Evolutionary conservation across 768 basidiomycete species (phyloP), one percentile per base, ranked within the genome.

Genomic region (Tubosaeta sp.): DNA sequence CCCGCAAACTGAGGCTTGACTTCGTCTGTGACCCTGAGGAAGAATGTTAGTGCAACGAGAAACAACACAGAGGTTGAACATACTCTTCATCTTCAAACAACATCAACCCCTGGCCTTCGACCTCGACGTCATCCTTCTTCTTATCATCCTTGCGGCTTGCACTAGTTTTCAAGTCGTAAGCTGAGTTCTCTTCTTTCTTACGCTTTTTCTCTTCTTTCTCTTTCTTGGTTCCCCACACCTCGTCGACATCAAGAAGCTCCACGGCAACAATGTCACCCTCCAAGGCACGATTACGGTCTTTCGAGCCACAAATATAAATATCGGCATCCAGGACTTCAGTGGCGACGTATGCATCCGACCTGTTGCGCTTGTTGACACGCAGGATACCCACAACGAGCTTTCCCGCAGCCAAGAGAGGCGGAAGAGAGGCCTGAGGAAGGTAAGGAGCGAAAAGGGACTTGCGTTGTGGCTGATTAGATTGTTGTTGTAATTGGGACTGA

Each of bases 141-240:
- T 99, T 99, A 75, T 98, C 95, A 63, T 94, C 91, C 72, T 91
- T 94, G 60, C 90, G 82, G 52, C 84, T 87, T 31, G 75, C 80
- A 38, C 72, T 76, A 6, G 83, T 77, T 68, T 86, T 90, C 49
- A 86, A 65, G 63, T 98, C 95, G 68, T 94, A 97, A 0, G 94
- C 91, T 25, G 93, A 86, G 66, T 94, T 96, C 73, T 98, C 96
- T 73, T 98, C 96, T 81, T 99, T 99, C 76, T 98, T 98, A 64
- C 95, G 81, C 76, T 99, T 98, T 86, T 99, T 99, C 76, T 98
- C 96, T 69, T 98, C 96, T 74, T 99, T 99, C 75, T 99, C 96
- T 73, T 99, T 99, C 79, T 99, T 99, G 6, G 96, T 96, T 9
- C 90, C 87, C 91, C 91, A 91, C 13, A 96, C 94, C 70, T 97